phyloP scores from a whole-genome alignment of 768 basidiomycete species.

The Scleroderma bovista region DNA sequence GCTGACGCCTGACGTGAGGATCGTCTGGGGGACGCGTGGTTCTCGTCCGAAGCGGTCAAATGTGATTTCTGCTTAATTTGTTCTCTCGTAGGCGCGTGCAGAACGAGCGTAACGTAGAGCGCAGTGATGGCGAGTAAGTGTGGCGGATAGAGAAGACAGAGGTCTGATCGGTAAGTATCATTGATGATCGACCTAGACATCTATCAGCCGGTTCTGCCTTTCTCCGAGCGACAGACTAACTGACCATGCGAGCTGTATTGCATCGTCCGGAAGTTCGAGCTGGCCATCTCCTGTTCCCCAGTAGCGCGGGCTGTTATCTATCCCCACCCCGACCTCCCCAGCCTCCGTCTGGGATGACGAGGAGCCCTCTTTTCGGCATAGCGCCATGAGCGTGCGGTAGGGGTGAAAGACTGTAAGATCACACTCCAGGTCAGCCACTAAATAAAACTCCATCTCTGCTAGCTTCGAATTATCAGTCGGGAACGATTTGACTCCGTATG shows the following conservation, averaged over 20 bases:
- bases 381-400: slow-evolving; percentile 78
- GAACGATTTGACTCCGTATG: slow-evolving; percentile 74
- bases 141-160: slow-evolving; percentile 93
- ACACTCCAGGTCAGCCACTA: slow-evolving; percentile 94
- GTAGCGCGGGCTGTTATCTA: slow-evolving; percentile 56
- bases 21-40: slow-evolving; percentile 40
- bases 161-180: slow-evolving; percentile 89
- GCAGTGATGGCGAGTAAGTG: slow-evolving; percentile 91
- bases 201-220: background rate
- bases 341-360: slow-evolving; percentile 48
- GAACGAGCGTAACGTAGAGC: slow-evolving; percentile 80
- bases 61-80: slow-evolving; percentile 36
- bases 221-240: slow-evolving; percentile 26
- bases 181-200: slow-evolving; percentile 87
- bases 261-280: slow-evolving; percentile 67
- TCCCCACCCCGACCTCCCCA: slow-evolving; percentile 45
- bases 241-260: slow-evolving; percentile 89
- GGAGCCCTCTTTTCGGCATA: slow-evolving; percentile 57
- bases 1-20: slow-evolving; percentile 46
- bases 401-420: slow-evolving; percentile 93
- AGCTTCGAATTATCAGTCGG: slow-evolving; percentile 85
- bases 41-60: slow-evolving; percentile 6
- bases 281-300: slow-evolving; percentile 81
- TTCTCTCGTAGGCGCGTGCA: slow-evolving; percentile 56
- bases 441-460: slow-evolving; percentile 99